A percentile compares a stretch with the other conserved stretches of the same genome.
These are phyloP conservation scores for Candida glucosophila DNA, from an alignment of 1,139 yeast genomes.

Conservation along the genomic window DNA sequence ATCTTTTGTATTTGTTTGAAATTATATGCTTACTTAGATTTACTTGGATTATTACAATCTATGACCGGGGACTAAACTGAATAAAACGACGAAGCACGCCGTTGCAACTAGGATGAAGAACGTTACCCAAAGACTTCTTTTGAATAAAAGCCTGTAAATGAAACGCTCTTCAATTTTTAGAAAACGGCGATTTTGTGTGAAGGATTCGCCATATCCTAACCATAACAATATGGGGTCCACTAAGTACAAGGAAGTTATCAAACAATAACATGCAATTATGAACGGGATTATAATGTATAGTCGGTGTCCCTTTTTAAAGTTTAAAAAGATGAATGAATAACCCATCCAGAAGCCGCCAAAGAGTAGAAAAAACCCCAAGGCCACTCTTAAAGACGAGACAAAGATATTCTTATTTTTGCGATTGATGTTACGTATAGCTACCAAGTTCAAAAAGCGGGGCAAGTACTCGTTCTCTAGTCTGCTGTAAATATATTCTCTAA, in stretches of 20 bases:
- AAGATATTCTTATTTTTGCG: constrained; percentile 23
- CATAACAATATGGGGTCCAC: constrained; percentile 78
- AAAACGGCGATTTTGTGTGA: constrained; percentile 29
- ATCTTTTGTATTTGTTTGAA: background rate
- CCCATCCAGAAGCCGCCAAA: constrained; percentile 91
- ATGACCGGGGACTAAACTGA: constrained; percentile 80
- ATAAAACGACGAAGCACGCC: constrained; percentile 63
- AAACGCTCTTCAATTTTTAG: constrained; percentile 62
- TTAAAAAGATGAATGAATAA: constrained; percentile 66
- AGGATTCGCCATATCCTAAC: constrained; percentile 57
- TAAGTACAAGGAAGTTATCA: constrained; percentile 64
- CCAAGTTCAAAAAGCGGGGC: constrained; percentile 71
- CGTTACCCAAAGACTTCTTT: constrained; percentile 68
- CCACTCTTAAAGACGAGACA: constrained; percentile 40
- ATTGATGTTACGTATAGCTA: constrained; percentile 79
- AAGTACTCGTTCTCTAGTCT: constrained; percentile 87
- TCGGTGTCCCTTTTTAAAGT: constrained; percentile 62
- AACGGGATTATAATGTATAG: constrained; percentile 68
- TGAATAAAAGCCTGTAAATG: constrained; percentile 51
- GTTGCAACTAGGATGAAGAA: constrained; percentile 50
- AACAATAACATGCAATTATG: constrained; percentile 62
- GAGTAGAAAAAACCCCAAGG: constrained; percentile 59
- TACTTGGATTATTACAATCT: constrained; percentile 12
- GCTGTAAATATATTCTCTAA: constrained; percentile 73
- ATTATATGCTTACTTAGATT: background rate